phyloP scores from a whole-genome alignment of 192 early-diverging fungal genomes.

The Lobosporangium transversale region DNA sequence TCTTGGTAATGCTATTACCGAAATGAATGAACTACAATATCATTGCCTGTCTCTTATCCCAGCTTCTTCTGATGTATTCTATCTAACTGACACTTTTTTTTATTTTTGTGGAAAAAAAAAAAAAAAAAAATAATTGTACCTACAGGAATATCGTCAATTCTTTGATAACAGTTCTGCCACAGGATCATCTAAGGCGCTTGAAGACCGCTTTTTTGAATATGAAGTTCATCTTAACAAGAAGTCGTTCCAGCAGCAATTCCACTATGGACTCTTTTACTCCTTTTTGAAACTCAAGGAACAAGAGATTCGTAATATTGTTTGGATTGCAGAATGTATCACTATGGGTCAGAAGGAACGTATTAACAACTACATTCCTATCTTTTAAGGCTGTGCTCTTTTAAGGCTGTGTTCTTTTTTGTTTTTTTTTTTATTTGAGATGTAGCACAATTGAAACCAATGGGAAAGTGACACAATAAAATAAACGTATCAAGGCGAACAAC shows the following conservation, averaged over 20 bases:
- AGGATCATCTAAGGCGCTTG: constrained; percentile 76
- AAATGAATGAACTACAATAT: too few relatives aligned
- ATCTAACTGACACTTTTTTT: too few relatives aligned
- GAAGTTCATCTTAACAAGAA: constrained; percentile 96
- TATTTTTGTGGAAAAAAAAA: too few relatives aligned
- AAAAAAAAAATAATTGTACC: too few relatives aligned
- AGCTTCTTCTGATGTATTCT: too few relatives aligned
- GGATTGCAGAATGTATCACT: constrained; percentile 93
- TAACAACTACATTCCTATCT: constrained; percentile 93
- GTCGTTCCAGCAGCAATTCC: constrained; percentile 96
- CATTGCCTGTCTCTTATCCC: too few relatives aligned
- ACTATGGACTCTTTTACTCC: constrained; percentile 94
- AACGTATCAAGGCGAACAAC: too few relatives aligned
- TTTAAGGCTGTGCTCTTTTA: too few relatives aligned
- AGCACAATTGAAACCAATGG: too few relatives aligned
- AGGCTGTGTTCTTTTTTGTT: too few relatives aligned
- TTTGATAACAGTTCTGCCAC: constrained; percentile 64
- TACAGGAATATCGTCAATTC: constrained; percentile 35
- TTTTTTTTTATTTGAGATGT: not conserved
- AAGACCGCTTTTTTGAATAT: constrained; percentile 95
- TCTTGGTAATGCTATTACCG: constrained; percentile 64
- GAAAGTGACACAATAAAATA: too few relatives aligned
- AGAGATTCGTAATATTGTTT: constrained; percentile 97
- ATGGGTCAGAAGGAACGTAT: constrained; percentile 97
- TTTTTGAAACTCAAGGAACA: constrained; percentile 94